Evolutionary conservation across 192 early-diverging fungal species (phyloP).

Genomic region (Dissophora globulifera): DNA sequence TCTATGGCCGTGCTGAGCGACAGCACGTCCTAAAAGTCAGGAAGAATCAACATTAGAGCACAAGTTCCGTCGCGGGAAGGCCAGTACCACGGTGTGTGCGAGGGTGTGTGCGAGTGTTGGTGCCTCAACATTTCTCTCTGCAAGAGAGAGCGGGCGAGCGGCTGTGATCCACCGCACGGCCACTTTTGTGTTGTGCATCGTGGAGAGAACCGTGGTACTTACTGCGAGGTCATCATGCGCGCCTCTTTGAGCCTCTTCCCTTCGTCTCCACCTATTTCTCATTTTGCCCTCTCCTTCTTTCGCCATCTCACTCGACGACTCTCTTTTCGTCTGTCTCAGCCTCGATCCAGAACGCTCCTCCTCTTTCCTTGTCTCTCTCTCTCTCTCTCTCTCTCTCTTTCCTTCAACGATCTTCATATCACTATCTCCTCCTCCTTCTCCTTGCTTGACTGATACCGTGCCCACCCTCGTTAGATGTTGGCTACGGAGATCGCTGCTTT

Average conservation of each 20-base stretch:
- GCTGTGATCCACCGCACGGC: not conserved
- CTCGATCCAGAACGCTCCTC: too few species aligned
- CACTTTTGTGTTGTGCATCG: not conserved
- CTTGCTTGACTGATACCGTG: too few species aligned
- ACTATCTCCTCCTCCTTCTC: too few species aligned
- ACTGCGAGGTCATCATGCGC: not conserved
- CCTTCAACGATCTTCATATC: slow-evolving; percentile 2
- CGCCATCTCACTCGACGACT: not conserved
- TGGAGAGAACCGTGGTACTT: not conserved
- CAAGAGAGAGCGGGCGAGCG: too few species aligned
- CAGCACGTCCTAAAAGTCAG: slow-evolving; percentile 72
- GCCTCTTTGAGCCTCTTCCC: not conserved
- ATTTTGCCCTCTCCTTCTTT: not conserved
- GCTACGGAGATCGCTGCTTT: too few species aligned
- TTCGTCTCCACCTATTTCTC: not conserved
- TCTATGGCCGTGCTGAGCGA: too few species aligned
- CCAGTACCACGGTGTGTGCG: not conserved
- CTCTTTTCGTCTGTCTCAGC: not conserved
- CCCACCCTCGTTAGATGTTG: not conserved
- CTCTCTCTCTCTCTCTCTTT: slow-evolving; percentile 6
- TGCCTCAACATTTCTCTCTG: too few species aligned
- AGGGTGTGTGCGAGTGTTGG: too few species aligned
- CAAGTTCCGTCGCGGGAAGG: not conserved
- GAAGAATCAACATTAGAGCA: slow-evolving; percentile 2
- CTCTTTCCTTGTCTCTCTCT: not conserved